A percentile compares a stretch with the other conserved stretches of the same genome.
Evolutionary conservation across 2,329 filamentous ascomycete species (phyloP).

Genomic region (Penicillium sp.): DNA sequence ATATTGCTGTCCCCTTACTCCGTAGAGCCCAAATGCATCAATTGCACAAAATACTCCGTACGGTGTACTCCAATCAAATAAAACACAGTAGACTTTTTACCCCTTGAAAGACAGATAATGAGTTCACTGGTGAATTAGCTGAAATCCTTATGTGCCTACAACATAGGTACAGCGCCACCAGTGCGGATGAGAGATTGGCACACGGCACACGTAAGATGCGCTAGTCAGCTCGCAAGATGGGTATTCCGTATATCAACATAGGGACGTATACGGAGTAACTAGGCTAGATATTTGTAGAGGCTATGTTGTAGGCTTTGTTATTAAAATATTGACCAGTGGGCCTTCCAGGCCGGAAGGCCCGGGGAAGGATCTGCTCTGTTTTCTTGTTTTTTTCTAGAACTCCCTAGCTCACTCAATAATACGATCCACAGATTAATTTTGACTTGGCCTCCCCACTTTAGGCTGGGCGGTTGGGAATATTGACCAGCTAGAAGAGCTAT

Average conservation of each 20-base stretch:
- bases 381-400: conserved; percentile 1
- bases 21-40: background rate
- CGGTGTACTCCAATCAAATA: background rate
- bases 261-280: no score
- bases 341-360: background rate
- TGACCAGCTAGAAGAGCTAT: background rate
- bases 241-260: background rate
- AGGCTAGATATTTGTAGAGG: background rate
- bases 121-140: background rate
- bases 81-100: background rate
- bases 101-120: background rate
- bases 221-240: background rate
- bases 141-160: no score
- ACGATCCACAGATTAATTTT: conserved; percentile 6
- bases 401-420: background rate
- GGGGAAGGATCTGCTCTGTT: background rate
- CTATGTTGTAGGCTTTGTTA: background rate
- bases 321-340: background rate
- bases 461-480: conserved; percentile 1
- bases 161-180: background rate
- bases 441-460: conserved; percentile 4
- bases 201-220: background rate
- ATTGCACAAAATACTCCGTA: background rate
- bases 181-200: background rate
- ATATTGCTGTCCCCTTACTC: background rate